phyloP scores from a whole-genome alignment of 2,329 filamentous ascomycete genomes.

The Alternaria infectoria region DNA sequence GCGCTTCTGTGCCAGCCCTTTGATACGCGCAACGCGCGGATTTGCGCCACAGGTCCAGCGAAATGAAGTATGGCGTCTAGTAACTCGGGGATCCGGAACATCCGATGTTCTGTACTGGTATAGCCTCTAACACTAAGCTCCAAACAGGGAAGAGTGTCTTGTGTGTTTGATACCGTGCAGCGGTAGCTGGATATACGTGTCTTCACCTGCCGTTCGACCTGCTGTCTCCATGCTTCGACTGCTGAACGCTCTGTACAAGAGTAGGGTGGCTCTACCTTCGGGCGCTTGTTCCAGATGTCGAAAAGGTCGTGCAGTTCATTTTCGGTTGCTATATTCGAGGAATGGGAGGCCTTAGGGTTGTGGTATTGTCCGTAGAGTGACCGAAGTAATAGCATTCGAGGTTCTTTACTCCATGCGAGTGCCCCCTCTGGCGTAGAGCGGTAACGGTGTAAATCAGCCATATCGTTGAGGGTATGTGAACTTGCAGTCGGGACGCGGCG shows the following conservation, averaged over 20 bases:
- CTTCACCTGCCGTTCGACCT: neutral
- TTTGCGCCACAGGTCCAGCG: neutral
- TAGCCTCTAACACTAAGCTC: fast-evolving
- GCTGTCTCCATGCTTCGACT: neutral
- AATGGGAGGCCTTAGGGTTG: too few relatives aligned
- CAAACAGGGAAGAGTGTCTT: neutral
- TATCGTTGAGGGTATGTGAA: too few relatives aligned
- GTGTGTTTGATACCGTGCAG: neutral
- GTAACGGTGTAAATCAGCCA: too few relatives aligned
- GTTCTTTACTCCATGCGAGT: neutral
- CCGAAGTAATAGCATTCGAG: neutral
- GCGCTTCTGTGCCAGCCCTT: neutral
- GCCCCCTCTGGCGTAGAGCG: too few relatives aligned
- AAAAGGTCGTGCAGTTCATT: neutral
- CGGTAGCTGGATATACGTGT: neutral
- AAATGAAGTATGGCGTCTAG: neutral
- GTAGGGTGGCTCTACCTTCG: neutral
- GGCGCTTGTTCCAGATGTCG: neutral
- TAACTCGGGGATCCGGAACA: neutral
- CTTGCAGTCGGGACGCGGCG: too few relatives aligned
- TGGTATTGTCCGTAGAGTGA: neutral
- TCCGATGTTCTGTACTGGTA: neutral
- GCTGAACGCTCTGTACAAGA: neutral
- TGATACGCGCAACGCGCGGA: neutral
- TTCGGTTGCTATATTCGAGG: too few relatives aligned